Conservation (phyloP, 345 rosid species). For the Streptanthus diversifolius region DNA sequence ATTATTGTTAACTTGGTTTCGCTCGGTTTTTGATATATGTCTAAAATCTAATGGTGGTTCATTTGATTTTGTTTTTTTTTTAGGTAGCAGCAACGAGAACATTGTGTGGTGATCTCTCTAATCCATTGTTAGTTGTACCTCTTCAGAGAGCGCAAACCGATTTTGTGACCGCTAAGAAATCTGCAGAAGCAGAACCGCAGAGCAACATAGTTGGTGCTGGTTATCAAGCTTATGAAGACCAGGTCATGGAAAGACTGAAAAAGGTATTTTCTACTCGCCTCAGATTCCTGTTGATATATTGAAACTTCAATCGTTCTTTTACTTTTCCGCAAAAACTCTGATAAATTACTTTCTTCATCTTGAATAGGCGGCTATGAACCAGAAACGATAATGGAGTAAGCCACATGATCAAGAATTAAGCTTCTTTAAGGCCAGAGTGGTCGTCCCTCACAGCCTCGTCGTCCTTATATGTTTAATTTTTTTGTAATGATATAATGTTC, state of each 20-base stretch:
- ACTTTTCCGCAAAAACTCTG: neutral
- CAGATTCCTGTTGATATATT: neutral
- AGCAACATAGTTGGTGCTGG: conserved; percentile 68
- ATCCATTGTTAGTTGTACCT: conserved; percentile 76
- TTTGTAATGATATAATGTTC: neutral
- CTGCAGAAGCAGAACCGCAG: conserved; percentile 43
- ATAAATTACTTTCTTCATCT: neutral
- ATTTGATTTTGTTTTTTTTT: neutral
- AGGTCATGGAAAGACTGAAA: conserved; percentile 57
- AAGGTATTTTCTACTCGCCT: conserved; percentile 41
- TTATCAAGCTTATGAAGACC: conserved; percentile 71
- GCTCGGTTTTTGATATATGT: neutral
- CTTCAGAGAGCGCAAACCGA: conserved; percentile 51
- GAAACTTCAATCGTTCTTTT: neutral
- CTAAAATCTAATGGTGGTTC: neutral
- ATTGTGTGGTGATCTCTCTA: conserved; percentile 59
- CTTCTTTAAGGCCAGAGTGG: neutral
- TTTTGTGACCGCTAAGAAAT: conserved; percentile 35
- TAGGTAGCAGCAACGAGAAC: conserved; percentile 70
- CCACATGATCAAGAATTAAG: conserved; percentile 2
- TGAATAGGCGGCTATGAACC: conserved; percentile 31
- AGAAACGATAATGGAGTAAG: conserved; percentile 21
- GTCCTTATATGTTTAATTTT: neutral
- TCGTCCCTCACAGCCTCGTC: neutral
- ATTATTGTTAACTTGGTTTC: neutral